A percentile compares a stretch with the other conserved stretches of the same genome.
phyloP scores from a whole-genome alignment of 768 basidiomycete genomes.

The Tephrocybe rancida region DNA sequence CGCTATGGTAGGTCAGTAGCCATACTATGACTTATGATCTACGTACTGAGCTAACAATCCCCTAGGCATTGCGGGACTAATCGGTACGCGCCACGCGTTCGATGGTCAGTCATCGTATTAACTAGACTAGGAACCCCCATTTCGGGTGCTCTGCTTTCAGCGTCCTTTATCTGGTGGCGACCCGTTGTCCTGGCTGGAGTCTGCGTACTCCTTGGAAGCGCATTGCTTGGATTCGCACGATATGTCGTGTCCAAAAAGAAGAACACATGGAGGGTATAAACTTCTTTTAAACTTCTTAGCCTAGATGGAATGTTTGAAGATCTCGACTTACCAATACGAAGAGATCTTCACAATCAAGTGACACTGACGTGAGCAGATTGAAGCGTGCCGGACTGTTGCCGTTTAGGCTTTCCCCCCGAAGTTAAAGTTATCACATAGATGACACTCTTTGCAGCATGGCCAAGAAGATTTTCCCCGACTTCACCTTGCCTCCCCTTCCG shows the following conservation, averaged over 20 bases:
- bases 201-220: background rate
- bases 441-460: too few species aligned
- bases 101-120: background rate
- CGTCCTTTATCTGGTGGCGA: slow-evolving; percentile 20
- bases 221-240: background rate
- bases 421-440: too few species aligned
- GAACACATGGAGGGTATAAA: slow-evolving; percentile 13
- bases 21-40: background rate
- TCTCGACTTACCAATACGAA: too few species aligned
- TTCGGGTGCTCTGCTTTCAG: slow-evolving; percentile 17
- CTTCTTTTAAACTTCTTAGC: too few species aligned
- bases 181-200: slow-evolving; percentile 17
- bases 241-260: slow-evolving; percentile 14
- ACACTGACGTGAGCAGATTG: too few species aligned
- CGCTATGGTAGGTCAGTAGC: slow-evolving; percentile 18
- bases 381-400: too few species aligned
- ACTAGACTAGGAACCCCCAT: slow-evolving; percentile 17
- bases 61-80: slow-evolving; percentile 19
- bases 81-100: slow-evolving; percentile 9
- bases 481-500: too few species aligned
- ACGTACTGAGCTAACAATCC: background rate
- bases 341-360: too few species aligned
- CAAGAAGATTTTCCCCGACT: background rate
- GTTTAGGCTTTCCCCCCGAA: background rate
- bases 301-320: too few species aligned